Evolutionary conservation across 2,329 filamentous ascomycete genomes (phyloP).

Genomic region (Aspergillus ruber): DNA sequence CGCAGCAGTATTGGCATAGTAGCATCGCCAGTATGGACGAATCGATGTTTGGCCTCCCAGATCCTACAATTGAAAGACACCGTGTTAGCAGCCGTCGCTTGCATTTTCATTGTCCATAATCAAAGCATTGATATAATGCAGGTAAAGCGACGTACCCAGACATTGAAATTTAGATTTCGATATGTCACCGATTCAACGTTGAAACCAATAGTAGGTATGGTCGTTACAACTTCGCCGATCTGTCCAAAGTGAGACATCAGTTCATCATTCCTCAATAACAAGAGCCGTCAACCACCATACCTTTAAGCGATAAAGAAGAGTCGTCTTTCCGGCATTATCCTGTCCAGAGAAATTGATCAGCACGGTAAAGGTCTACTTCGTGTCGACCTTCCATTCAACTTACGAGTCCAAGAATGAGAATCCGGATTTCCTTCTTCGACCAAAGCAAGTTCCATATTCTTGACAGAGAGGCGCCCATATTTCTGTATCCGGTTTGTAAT

Average conservation of each 20-base stretch:
- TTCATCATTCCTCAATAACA: neutral
- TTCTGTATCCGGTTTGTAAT: slow-evolving; percentile 4
- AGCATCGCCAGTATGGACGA: slow-evolving; percentile 97
- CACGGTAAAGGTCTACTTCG: slow-evolving; percentile 5
- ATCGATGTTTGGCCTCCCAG: slow-evolving; percentile 98
- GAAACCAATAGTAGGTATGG: slow-evolving; percentile 98
- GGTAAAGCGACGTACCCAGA: slow-evolving; percentile 64
- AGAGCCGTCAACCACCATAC: slow-evolving; percentile 40
- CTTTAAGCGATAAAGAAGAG: slow-evolving; percentile 91
- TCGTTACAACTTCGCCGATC: slow-evolving; percentile 98
- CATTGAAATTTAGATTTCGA: slow-evolving; percentile 97
- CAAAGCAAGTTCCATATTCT: slow-evolving; percentile 67
- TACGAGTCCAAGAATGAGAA: slow-evolving; percentile 90
- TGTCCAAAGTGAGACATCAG: slow-evolving; percentile 33
- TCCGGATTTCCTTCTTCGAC: slow-evolving; percentile 96
- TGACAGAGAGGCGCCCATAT: slow-evolving; percentile 53
- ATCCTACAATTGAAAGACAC: slow-evolving; percentile 50
- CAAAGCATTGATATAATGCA: neutral
- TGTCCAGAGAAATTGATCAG: slow-evolving; percentile 34
- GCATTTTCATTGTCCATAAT: neutral
- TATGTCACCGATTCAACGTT: slow-evolving; percentile 99
- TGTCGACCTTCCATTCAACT: slow-evolving; percentile 24
- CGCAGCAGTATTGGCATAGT: slow-evolving; percentile 96
- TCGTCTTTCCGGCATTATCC: slow-evolving; percentile 99
- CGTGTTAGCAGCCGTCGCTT: neutral